Evolutionary conservation across 1,139 yeast species (phyloP), one percentile per base, ranked within the genome.

Genomic region (Lodderomyces beijingensis): DNA sequence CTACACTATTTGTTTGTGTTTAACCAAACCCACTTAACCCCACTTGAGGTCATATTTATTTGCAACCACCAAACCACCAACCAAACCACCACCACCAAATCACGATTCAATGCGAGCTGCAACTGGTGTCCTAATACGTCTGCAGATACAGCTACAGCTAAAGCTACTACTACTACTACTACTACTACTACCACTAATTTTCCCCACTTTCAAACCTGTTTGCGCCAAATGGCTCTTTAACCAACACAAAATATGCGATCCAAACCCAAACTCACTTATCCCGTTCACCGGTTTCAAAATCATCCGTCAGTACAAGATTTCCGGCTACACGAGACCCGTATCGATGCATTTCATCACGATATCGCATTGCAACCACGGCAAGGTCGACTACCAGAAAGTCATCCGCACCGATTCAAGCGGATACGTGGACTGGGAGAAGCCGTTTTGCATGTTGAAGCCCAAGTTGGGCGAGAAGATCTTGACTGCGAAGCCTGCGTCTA

Each of bases 241-340:
- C 33, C 65, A 62, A 29, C 53, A 50, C 35, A 53, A 53, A 30
- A 48, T 51, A 4, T 69, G 74, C 42, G 62, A 65, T 43, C 69
- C 72, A 1, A 33, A 39, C 16, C 35, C 47, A 11, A 43, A 45
- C 21, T 43, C 51, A n/a, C 11, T 51, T n/a, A 17, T 61, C 5
- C 68, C 74, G 0, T 80, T 73, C 42, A 66, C 81, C 0, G 89
- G 89, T 1, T 76, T 78, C 49, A 72, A 74, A 39, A 57, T 80
- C 3, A 70, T 70, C 32, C 61, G 81, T 28, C 70, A 72, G 24
- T 74, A 71, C 42, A 68, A 65, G 22, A 46, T 76, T 20, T 57
- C 62, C 27, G 59, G 68, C 3, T 42, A 59, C 4, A 49, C 55
- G 5, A 30, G 32, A 8, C 68, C 70, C 1, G 65, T 65, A 1